Conservation (phyloP, 192 early-diverging fungal genomes). For the Rhizophlyctis rosea region DNA sequence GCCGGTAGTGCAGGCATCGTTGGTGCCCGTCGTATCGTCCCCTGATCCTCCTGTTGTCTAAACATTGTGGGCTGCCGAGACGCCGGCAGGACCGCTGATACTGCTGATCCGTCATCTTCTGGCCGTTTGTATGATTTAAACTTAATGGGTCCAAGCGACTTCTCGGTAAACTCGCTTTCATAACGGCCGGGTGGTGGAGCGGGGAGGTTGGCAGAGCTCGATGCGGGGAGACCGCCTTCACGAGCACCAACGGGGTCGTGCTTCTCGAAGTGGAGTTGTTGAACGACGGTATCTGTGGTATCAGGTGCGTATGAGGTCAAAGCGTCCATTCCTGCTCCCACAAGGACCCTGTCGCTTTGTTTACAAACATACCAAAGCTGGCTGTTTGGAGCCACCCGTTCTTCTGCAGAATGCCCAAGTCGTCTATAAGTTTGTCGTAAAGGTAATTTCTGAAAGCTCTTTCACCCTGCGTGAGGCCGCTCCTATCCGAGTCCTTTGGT, state of each 20-base stretch:
- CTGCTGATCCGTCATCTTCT: no score
- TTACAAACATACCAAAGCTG: constrained; percentile 17
- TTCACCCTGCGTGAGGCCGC: constrained; percentile 9
- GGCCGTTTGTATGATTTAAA: constrained; percentile 1
- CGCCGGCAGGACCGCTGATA: neutral
- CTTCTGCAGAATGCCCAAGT: constrained; percentile 14
- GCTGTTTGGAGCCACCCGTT: constrained; percentile 10
- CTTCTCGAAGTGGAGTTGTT: constrained; percentile 20
- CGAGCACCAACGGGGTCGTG: constrained; percentile 2
- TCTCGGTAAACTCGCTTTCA: neutral
- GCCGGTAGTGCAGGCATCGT: neutral
- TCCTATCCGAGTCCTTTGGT: neutral
- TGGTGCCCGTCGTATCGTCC: neutral
- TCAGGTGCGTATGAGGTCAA: neutral
- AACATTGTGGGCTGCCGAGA: neutral
- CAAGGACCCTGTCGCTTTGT: no score
- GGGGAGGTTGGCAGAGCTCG: neutral
- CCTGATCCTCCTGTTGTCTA: neutral
- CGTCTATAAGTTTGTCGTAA: constrained; percentile 15
- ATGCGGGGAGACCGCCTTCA: constrained; percentile 7
- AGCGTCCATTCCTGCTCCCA: no score
- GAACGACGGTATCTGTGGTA: constrained; percentile 1
- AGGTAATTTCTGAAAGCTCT: constrained; percentile 11
- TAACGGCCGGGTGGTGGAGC: neutral
- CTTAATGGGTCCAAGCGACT: neutral